Evolutionary conservation across 371 early-diverging fungal species (phyloP).

Genomic region (Apophysomyces trapeziformis): DNA sequence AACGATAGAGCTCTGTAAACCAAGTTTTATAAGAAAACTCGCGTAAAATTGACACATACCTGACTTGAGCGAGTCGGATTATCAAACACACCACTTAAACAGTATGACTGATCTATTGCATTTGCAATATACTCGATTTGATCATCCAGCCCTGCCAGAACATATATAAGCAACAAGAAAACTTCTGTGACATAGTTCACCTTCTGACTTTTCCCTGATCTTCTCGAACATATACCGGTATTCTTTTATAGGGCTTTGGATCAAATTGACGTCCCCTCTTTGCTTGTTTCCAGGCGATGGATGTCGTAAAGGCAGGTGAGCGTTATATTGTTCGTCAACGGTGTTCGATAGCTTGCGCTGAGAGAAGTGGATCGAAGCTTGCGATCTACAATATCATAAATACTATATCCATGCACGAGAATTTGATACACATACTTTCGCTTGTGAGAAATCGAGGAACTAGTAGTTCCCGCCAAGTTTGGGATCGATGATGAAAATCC

Average conservation of each 20-base stretch:
- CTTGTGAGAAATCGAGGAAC: slow-evolving; percentile 10
- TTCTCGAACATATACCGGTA: slow-evolving; percentile 93
- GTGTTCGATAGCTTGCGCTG: slow-evolving; percentile 29
- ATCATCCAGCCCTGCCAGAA: slow-evolving; percentile 56
- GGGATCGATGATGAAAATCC: background rate
- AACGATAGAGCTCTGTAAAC: slow-evolving; percentile 22
- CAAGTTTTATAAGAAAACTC: slow-evolving; percentile 4
- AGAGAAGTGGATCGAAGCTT: slow-evolving; percentile 22
- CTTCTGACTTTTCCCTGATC: slow-evolving; percentile 70
- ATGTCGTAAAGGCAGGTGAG: slow-evolving; percentile 22
- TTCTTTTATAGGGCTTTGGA: slow-evolving; percentile 56
- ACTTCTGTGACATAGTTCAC: slow-evolving; percentile 23
- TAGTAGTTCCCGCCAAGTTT: background rate
- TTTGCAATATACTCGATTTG: slow-evolving; percentile 73
- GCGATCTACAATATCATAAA: slow-evolving; percentile 12
- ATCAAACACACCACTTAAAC: slow-evolving; percentile 47
- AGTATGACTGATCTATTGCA: slow-evolving; percentile 51
- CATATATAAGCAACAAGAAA: background rate
- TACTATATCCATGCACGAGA: background rate
- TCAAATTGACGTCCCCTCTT: slow-evolving; percentile 30
- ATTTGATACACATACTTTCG: slow-evolving; percentile 24
- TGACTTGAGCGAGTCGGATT: slow-evolving; percentile 70
- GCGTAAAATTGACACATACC: slow-evolving; percentile 20
- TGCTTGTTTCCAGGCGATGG: slow-evolving; percentile 12
- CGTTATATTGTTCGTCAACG: slow-evolving; percentile 40